Percentiles rank a stretch among this genome's conserved stretches.
These are phyloP conservation scores for Baeospora myosura DNA, from an alignment of 1,284 basidiomycete genomes.

Conservation along the genomic window DNA sequence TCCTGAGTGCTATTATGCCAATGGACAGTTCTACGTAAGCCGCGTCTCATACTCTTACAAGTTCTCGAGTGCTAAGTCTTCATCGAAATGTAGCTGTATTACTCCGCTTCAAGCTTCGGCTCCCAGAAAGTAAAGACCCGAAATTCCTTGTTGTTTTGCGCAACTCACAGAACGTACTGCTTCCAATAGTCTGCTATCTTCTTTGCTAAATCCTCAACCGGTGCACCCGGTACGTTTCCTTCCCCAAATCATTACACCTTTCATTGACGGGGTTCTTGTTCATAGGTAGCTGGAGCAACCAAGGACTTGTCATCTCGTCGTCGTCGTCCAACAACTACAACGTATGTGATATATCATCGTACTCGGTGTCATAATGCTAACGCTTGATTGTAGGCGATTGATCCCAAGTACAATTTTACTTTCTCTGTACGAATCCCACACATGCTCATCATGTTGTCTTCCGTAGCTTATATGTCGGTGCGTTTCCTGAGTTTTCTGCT, in stretches of 20 bases:
- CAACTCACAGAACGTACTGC: too few species aligned
- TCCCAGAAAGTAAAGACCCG: slow-evolving; percentile 47
- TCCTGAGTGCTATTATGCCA: slow-evolving; percentile 41
- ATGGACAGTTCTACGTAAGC: slow-evolving; percentile 39
- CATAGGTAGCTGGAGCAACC: slow-evolving; percentile 36
- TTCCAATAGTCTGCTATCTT: slow-evolving; percentile 44
- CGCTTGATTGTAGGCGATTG: slow-evolving; percentile 38
- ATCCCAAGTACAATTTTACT: slow-evolving; percentile 50
- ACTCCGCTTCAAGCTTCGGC: slow-evolving; percentile 39
- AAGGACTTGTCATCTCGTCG: slow-evolving; percentile 44
- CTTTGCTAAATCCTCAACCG: slow-evolving; percentile 40
- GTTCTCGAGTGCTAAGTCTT: too few species aligned
- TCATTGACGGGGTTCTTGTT: slow-evolving; percentile 1
- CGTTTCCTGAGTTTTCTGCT: too few species aligned
- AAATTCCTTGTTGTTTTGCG: too few species aligned
- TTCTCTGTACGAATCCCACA: slow-evolving; percentile 1
- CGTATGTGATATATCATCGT: slow-evolving; percentile 26
- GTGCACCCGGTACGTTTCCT: slow-evolving; percentile 27
- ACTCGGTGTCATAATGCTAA: slow-evolving; percentile 2
- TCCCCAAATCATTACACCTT: too few species aligned
- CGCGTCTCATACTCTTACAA: too few species aligned
- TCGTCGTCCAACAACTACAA: slow-evolving; percentile 37
- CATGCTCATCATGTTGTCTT: too few species aligned
- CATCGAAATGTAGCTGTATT: slow-evolving; percentile 29
- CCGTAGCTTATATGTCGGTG: too few species aligned